Base-by-base conservation (phyloP, 116 monocot species). In the Iris pallida region DNA sequence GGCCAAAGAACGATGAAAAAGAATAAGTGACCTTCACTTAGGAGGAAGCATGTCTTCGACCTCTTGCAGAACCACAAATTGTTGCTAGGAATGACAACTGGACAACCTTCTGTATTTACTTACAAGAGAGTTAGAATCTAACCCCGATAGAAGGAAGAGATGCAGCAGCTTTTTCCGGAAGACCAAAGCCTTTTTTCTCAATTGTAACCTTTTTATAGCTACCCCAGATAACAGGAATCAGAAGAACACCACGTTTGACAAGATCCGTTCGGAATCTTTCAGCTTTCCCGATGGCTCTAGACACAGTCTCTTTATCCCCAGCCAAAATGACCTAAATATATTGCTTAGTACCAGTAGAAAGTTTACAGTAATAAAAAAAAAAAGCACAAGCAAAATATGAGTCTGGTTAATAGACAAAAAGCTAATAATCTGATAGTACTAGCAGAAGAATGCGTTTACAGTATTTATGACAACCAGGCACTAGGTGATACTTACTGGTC, bases 121-220 rank as follows among this genome's bases (percentile, higher is more conserved):
- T n/a, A 71, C 6, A 66, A 63, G 42, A 71, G 52, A 74, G 53
- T 45, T 53, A 70, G 44, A 61, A 60, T 68, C 75, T 75, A 77
- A 97, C 97, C 85, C 97, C 93, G 69, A 89, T 80, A 20, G 92
- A 92, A 69, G 92, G 85, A 81, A 90, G 83, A 54, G 92, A 74
- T 17, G 85, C 53, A 47, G 82, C 65, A 66, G 81, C 67, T 73
- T 76, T 89, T 53, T 69, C 14, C 20, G 77, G 53, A 80, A 69
- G 59, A 30, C 90, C 85, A 74, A 85, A 89, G 42, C 87, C 97
- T 68, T 87, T 90, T 74, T 69, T 92, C 73, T 81, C 86, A 51
- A 78, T 51, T 41, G 84, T 30, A 61, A 20, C 67, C 57, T 68
- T 67, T 70, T 53, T 82, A 43, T 74, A 73, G 41, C 71, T 73